Evolutionary conservation across 768 basidiomycete genomes (phyloP), one percentile per base, ranked within the genome.

Genomic region (Lentinus tigrinus): DNA sequence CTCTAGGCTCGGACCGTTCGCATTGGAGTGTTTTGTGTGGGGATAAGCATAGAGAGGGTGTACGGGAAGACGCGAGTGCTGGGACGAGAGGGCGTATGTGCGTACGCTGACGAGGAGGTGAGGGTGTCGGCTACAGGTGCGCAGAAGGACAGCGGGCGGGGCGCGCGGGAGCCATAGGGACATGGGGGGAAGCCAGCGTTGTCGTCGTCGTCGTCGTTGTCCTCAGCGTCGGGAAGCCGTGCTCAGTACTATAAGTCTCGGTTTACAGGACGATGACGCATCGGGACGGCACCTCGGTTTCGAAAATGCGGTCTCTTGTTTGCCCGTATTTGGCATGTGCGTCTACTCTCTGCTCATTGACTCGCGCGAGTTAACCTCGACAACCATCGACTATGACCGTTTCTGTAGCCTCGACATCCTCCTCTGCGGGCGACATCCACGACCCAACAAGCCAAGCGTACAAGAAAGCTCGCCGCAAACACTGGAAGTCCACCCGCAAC

Each of bases 111-210:
- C 60, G 57, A 54, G 55, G 64, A 65, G 54, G 34, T 60, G 63
- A 9, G 63, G 54, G 52, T 62, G 65, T 47, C 65, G 67, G 54
- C 62, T 61, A 65, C 53, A 70, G 54, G 73, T 71, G 65, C 80
- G 80, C 57, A 75, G 65, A 62, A 80, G 56, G 61, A 79, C 65
- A 38, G 80, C 67, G 47, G 76, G 74, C 27, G 79, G 69, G 13
- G 79, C 71, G 61, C 86, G 84, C 54, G 87, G 88, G 38, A 91
- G 77, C 87, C 88, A 89, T 83, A 91, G 46, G 72, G 88, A 89
- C 89, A 91, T 91, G 63, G 42, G 47, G 28, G n/a, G n/a, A 48
- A 47, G 39, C 23, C 48, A 31, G 36, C 11, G 14, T 14, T 24
- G 13, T 31, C 17, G 19, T 40, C 39, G 51, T 47, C 50, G 50